Base-by-base conservation (phyloP, 2,329 filamentous ascomycete species). In the Chalara sp. region DNA sequence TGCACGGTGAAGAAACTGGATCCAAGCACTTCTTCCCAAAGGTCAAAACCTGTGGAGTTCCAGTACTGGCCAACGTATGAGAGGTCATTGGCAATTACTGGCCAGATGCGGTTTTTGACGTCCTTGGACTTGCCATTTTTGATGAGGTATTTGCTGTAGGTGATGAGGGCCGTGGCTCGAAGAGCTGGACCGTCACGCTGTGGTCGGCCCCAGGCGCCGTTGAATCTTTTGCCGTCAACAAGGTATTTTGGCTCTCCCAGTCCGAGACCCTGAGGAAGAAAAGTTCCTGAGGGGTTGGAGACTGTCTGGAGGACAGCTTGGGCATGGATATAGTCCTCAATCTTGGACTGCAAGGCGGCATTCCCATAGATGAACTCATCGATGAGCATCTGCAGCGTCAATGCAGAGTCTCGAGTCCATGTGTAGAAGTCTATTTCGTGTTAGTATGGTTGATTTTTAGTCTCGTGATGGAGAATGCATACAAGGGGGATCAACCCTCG, bases 21-120 rank as follows among this genome's bases (percentile, higher is more conserved):
- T 45, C 86, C 86, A n/a, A 76, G 73, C 6, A 88, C 79, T 65
- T 93, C 88, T 64, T 95, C 88, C 89, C 89, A 93, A 5, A 93
- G 75, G 64, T 95, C 88, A 61, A 83, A 92, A 0, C 74, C 74
- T 5, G 74, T 75, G 55, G 73, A 67, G 52, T 76, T 79, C 81
- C 84, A 87, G 70, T 88, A 87, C 61, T 87, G 79, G 0, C 80
- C 77, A 6, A 88, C 81, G 55, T 92, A 93, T 44, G 75, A 76
- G 32, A 93, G 72, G 59, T 93, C 89, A 56, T 90, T 91, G 33
- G 75, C 72, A 41, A 90, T 79, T 47, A 92, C 72, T 2, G 87
- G 87, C 86, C 86, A 91, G 10, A 80, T 71, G 2, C 10, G 13
- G 30, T 6, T 45, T 13, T 45, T 29, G 43, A 30, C 43, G 10